Base-by-base conservation (phyloP, 2,329 filamentous ascomycete genomes). In the Lizonia empirigonia region DNA sequence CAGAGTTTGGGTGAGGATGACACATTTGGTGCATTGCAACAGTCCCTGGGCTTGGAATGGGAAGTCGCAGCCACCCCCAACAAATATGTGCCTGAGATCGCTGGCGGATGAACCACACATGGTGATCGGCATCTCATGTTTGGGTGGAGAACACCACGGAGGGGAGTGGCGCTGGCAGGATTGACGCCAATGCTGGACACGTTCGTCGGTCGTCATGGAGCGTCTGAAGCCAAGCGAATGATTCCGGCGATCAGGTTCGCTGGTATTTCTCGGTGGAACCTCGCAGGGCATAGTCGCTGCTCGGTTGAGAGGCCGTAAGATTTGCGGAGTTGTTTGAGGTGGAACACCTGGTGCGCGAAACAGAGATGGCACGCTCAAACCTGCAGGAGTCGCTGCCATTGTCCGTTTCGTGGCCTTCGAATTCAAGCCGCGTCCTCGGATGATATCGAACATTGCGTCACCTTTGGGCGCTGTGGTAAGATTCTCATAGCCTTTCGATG, bases 381-480 rank as follows among this genome's bases (percentile, higher is more conserved):
- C 32, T 13, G 12, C 4, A 7, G 6, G 8, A 1, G 24, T 1
- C 13, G 4, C 7, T n/a, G 41, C 34, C 34, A 9, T 10, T 33
- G 23, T 10, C 20, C 16, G 39, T 32, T 24, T 19, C 7, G 1
- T 2, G 13, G 15, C 19, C 16, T 34, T 7, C 22, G 19, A 7
- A n/a, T 12, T 7, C 37, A 50, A 12, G 33, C 15, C 24, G 42
- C 12, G 32, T 37, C 32, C 50, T 7, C 66, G 60, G 15, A 85
- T 82, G 5, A 85, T 79, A 56, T 73, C 77, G 62, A 89, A 81
- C 69, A 89, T 75, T 62, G 85, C 82, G 3, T 86, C 79, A 48
- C 88, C 85, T 71, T 91, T 91, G 5, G 85, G 80, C 4, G 85
- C 86, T 10, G 83, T 85, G 1, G 89, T 92, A 59, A 92, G 69